phyloP scores from a whole-genome alignment of 306 rosid genomes.

The Quillaja saponaria region DNA sequence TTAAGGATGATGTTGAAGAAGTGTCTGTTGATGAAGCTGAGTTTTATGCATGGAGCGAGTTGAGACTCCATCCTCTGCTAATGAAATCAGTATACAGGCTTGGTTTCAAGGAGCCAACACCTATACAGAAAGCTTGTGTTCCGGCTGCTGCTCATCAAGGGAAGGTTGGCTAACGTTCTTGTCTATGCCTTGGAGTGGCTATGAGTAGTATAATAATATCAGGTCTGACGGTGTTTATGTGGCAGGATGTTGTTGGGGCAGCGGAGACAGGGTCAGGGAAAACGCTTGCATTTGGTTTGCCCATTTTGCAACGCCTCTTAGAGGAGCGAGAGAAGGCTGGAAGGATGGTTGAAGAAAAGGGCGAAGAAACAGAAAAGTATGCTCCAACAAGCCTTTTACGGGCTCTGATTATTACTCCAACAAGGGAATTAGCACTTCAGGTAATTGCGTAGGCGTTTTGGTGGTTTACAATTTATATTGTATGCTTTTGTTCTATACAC shows the following conservation, averaged over 20 bases:
- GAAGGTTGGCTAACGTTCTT: constrained; percentile 63
- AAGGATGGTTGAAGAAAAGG: constrained; percentile 47
- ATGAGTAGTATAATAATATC: constrained; percentile 1
- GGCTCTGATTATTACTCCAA: constrained; percentile 88
- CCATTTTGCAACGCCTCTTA: constrained; percentile 88
- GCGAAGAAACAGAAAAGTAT: constrained; percentile 47
- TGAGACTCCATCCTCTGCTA: constrained; percentile 87
- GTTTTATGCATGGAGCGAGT: constrained; percentile 79
- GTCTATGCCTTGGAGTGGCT: constrained; percentile 13
- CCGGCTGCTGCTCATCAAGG: constrained; percentile 98
- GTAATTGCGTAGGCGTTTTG: constrained; percentile 41
- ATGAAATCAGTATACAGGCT: constrained; percentile 75
- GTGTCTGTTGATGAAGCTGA: constrained; percentile 63
- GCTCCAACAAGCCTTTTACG: constrained; percentile 65
- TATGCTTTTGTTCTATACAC: not conserved
- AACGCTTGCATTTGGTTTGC: constrained; percentile 97
- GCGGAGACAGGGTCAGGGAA: constrained; percentile 98
- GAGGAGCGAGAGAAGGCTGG: constrained; percentile 80
- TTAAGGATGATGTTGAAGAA: constrained; percentile 45
- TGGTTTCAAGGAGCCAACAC: constrained; percentile 91
- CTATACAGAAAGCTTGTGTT: constrained; percentile 90
- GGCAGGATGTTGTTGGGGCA: constrained; percentile 96
- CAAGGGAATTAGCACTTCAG: constrained; percentile 96
- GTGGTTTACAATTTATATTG: not conserved
- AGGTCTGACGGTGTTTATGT: constrained; percentile 26